These are phyloP conservation scores for Pestalotiopsis fici DNA, from an alignment of 2,329 filamentous ascomycete genomes.

Conservation along the genomic window DNA sequence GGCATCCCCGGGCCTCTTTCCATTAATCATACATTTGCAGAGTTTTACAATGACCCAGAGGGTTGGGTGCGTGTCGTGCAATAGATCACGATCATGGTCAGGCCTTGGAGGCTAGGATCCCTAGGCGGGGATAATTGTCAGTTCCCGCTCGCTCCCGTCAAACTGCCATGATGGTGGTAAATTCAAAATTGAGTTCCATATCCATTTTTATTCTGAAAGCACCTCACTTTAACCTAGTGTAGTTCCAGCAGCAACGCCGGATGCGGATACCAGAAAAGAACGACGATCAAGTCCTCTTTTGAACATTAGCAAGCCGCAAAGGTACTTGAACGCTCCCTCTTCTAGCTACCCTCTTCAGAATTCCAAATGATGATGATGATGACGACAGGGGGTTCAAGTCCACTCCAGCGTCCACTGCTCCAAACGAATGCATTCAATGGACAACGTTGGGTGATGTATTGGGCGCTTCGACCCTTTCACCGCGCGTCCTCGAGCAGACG, in stretches of 20 bases:
- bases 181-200: too few relatives aligned
- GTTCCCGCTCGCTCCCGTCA: not conserved
- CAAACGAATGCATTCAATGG: not conserved
- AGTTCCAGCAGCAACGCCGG: not conserved
- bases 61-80: not conserved
- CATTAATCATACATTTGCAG: not conserved
- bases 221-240: not conserved
- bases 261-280: not conserved
- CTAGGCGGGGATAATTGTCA: not conserved
- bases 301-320: not conserved
- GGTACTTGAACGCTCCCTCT: not conserved
- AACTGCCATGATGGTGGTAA: not conserved
- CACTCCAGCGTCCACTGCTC: not conserved
- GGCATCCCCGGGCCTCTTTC: not conserved
- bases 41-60: not conserved
- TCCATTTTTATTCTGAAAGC: too few relatives aligned
- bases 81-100: not conserved
- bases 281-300: not conserved
- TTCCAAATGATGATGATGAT: not conserved
- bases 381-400: not conserved
- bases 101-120: not conserved
- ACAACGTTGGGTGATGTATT: not conserved
- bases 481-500: not conserved
- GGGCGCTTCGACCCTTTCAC: not conserved
- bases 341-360: not conserved